These are phyloP conservation scores for Leptodermis oblonga DNA, from an alignment of 257 asterid genomes.

Conservation along the genomic window DNA sequence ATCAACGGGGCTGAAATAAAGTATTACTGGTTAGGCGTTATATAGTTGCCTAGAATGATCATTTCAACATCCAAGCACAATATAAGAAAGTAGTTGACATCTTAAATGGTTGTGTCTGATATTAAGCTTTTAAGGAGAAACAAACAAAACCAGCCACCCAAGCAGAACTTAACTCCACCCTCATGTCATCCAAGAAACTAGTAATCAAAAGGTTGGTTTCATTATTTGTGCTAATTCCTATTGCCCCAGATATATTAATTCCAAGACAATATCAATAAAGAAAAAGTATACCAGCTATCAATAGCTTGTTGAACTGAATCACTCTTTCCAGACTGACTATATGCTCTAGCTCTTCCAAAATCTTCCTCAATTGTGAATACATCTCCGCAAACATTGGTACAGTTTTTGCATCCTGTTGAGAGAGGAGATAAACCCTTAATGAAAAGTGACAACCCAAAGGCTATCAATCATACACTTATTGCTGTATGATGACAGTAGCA, in stretches of 20 bases:
- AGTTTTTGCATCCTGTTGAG: slow-evolving; percentile 85
- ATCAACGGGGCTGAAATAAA: slow-evolving; percentile 89
- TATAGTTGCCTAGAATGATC: slow-evolving; percentile 12
- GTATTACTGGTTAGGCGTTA: slow-evolving; percentile 14
- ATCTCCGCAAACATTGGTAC: slow-evolving; percentile 73
- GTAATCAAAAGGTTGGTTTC: not conserved
- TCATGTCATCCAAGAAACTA: not conserved
- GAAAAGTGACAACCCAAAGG: not conserved
- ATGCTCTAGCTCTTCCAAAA: slow-evolving; percentile 96
- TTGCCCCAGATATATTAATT: not conserved
- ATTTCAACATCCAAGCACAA: not conserved
- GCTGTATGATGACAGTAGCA: not conserved
- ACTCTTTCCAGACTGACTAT: slow-evolving; percentile 57
- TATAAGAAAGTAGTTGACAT: not conserved
- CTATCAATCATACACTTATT: not conserved
- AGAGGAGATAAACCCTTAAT: not conserved
- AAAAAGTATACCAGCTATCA: slow-evolving; percentile 75
- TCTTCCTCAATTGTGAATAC: slow-evolving; percentile 94
- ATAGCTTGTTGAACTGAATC: slow-evolving; percentile 81
- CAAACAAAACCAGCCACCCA: not conserved
- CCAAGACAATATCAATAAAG: not conserved
- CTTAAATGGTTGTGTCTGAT: not conserved
- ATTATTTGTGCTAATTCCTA: not conserved
- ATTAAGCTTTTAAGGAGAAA: too few species aligned
- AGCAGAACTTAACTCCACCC: not conserved